A percentile compares a stretch with the other conserved stretches of the same genome.
These are phyloP conservation scores for Amniculicola lignicola DNA, from an alignment of 495 filamentous ascomycete genomes.

Conservation along the genomic window DNA sequence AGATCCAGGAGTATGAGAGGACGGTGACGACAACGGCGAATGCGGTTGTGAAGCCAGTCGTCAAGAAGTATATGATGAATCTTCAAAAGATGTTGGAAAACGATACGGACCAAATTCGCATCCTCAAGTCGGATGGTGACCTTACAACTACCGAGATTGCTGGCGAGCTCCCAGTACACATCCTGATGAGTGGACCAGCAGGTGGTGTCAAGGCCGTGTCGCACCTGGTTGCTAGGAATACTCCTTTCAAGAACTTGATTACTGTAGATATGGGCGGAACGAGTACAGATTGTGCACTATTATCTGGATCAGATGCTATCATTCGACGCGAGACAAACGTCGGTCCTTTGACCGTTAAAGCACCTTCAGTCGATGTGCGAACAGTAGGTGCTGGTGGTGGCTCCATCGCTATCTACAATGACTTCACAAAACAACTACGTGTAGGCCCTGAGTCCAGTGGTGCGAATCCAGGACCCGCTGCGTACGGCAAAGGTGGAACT, in stretches of 20 bases:
- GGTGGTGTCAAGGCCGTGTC: constrained; percentile 50
- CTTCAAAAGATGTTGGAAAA: constrained; percentile 40
- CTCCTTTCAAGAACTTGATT: constrained; percentile 50
- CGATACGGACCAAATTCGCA: constrained; percentile 47
- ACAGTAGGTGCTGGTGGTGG: constrained; percentile 53
- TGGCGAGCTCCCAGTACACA: constrained; percentile 48
- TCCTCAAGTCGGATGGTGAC: constrained; percentile 52
- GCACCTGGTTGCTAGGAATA: constrained; percentile 47
- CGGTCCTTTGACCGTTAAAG: constrained; percentile 47
- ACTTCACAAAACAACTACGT: constrained; percentile 48
- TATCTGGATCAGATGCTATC: constrained; percentile 48
- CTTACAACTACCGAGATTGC: constrained; percentile 48
- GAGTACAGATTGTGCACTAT: constrained; percentile 50
- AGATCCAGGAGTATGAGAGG: constrained; percentile 53
- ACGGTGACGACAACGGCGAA: constrained; percentile 53
- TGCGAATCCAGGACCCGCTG: constrained; percentile 48
- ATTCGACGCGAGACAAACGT: constrained; percentile 50
- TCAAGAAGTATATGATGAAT: constrained; percentile 47
- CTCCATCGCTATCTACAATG: constrained; percentile 48
- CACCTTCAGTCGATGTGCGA: constrained; percentile 50
- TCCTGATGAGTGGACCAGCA: constrained; percentile 50
- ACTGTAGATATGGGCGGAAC: constrained; percentile 55
- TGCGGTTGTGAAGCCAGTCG: constrained; percentile 51
- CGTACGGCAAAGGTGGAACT: constrained; percentile 48
- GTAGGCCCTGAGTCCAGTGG: constrained; percentile 53